These are phyloP conservation scores for Geotrichum europaeum DNA, from an alignment of 1,139 yeast genomes.

Conservation along the genomic window DNA sequence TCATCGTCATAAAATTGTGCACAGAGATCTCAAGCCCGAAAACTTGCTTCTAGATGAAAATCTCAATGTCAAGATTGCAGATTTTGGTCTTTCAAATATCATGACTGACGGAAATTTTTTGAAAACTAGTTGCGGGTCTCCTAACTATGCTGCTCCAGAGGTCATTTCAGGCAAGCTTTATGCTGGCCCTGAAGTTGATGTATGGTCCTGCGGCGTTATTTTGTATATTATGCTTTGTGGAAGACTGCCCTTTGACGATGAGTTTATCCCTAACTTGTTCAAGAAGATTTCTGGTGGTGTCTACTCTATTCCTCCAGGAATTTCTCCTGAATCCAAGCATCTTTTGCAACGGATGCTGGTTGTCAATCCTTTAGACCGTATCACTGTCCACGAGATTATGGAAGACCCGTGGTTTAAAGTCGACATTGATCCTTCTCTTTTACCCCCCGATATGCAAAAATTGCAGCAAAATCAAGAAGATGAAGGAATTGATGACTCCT, in stretches of 20 bases:
- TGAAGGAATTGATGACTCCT: slow-evolving; percentile 62
- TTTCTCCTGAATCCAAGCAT: slow-evolving; percentile 83
- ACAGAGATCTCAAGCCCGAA: slow-evolving; percentile 93
- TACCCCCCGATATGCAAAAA: slow-evolving; percentile 49
- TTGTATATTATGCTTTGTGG: slow-evolving; percentile 96
- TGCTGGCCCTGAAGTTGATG: slow-evolving; percentile 99
- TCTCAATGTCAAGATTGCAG: slow-evolving; percentile 91
- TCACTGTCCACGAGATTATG: slow-evolving; percentile 89
- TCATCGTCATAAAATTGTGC: slow-evolving; percentile 96
- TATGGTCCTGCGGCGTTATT: slow-evolving; percentile 98
- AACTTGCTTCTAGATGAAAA: slow-evolving; percentile 86
- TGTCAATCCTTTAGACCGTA: slow-evolving; percentile 92
- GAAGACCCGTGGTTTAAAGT: slow-evolving; percentile 94
- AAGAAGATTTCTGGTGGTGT: slow-evolving; percentile 94
- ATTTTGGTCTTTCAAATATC: slow-evolving; percentile 89
- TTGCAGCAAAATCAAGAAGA: slow-evolving; percentile 35
- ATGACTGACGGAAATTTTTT: slow-evolving; percentile 98
- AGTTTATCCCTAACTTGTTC: slow-evolving; percentile 91
- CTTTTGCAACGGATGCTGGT: slow-evolving; percentile 88
- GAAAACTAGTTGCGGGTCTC: slow-evolving; percentile 95
- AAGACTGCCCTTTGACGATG: slow-evolving; percentile 95
- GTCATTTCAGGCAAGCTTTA: slow-evolving; percentile 92
- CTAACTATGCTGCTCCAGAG: slow-evolving; percentile 98
- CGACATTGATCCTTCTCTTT: slow-evolving; percentile 73
- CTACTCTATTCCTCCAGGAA: slow-evolving; percentile 83